Evolutionary conservation across 1,284 basidiomycete species (phyloP).

Genomic region (Pseudozyma hubeiensis): DNA sequence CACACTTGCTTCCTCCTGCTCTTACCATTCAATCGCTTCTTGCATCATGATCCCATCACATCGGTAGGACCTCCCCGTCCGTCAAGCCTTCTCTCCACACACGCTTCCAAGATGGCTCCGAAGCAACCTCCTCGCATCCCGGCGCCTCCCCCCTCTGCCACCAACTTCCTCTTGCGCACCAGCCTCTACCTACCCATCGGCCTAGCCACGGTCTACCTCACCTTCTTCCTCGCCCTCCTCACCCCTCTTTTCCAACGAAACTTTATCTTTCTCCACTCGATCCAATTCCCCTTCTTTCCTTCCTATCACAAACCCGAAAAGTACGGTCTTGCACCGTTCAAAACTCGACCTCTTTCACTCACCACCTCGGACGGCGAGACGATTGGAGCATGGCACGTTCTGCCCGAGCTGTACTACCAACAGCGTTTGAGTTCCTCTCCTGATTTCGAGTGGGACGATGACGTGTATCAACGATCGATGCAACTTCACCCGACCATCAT

Average conservation of each 20-base stretch:
- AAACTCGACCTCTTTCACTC: conserved; percentile 80
- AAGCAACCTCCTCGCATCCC: background rate
- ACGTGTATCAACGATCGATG: conserved; percentile 46
- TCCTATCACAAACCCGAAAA: conserved; percentile 21
- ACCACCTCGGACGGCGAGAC: conserved; percentile 80
- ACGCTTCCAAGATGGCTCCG: background rate
- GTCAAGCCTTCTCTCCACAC: background rate
- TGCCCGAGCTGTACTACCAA: conserved; percentile 78
- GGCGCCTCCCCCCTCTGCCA: background rate
- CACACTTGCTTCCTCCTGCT: background rate
- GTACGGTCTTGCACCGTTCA: conserved; percentile 74
- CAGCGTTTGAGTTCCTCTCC: conserved; percentile 14
- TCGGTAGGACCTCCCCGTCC: background rate
- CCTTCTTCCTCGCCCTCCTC: conserved; percentile 46
- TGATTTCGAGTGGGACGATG: conserved; percentile 38
- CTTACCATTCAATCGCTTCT: too few relatives aligned
- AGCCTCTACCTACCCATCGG: conserved; percentile 22
- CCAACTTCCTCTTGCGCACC: conserved; percentile 10
- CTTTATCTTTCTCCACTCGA: conserved; percentile 52
- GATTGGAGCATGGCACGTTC: conserved; percentile 89
- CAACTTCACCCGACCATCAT: conserved; percentile 46
- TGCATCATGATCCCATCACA: background rate
- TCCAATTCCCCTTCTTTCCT: conserved; percentile 50
- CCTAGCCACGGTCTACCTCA: conserved; percentile 25
- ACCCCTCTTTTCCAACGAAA: conserved; percentile 33